Evolutionary conservation across 202 grass and related monocot genomes (phyloP).

Genomic region (Panicum virgatum): DNA sequence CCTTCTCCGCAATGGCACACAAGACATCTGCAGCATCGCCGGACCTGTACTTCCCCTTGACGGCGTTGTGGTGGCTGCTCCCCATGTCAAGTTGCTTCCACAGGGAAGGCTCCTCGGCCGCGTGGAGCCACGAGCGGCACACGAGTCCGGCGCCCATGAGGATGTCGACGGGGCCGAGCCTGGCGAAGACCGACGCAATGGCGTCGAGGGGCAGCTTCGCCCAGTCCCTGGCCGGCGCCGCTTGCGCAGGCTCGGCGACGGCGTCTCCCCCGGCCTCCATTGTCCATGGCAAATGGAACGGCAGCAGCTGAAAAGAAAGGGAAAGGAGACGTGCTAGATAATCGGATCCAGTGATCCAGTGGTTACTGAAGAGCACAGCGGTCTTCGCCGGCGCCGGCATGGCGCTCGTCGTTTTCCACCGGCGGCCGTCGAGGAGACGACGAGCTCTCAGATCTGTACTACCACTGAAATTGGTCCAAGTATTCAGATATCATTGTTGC

Average conservation of each 20-base stretch:
- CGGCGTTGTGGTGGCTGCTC: not conserved
- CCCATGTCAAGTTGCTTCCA: not conserved
- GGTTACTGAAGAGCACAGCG: too few species aligned
- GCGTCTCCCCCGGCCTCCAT: not conserved
- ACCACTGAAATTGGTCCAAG: not conserved
- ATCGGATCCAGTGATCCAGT: too few species aligned
- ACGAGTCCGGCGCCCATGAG: not conserved
- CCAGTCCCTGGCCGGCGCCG: not conserved
- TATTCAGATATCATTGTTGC: constrained; percentile 7
- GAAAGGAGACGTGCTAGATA: too few species aligned
- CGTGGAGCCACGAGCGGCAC: not conserved
- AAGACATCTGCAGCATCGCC: not conserved
- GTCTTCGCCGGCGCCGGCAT: too few species aligned
- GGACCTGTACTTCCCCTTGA: not conserved
- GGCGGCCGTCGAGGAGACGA: too few species aligned
- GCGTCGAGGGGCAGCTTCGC: not conserved
- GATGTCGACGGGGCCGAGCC: not conserved
- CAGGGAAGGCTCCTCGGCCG: not conserved
- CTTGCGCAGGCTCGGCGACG: too few species aligned
- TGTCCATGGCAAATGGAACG: not conserved
- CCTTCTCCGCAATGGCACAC: not conserved
- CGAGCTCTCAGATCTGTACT: not conserved
- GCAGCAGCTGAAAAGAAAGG: not conserved
- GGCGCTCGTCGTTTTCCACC: too few species aligned
- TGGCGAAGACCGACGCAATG: not conserved